Percentiles rank a stretch among this genome's conserved stretches.
These are phyloP conservation scores for Kokia cookei DNA, from an alignment of 441 rosid genomes.

Conservation along the genomic window DNA sequence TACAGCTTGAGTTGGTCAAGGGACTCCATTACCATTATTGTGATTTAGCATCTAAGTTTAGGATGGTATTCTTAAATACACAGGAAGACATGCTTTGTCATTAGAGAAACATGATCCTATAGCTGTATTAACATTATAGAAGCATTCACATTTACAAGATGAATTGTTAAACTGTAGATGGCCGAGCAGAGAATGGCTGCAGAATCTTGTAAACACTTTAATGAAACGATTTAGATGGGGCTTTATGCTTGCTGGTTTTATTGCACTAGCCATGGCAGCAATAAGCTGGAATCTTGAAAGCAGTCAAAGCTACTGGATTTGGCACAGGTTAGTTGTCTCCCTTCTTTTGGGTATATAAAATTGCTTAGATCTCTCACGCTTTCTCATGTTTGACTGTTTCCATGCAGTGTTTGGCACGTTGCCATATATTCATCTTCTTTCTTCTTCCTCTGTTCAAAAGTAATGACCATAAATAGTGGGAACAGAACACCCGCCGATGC, in stretches of 20 bases:
- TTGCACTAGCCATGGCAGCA: conserved; percentile 69
- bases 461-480: conserved; percentile 24
- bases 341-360: conserved; percentile 6
- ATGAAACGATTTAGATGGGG: conserved; percentile 69
- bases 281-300: conserved; percentile 81
- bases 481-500: conserved; percentile 22
- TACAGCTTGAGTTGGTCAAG: background rate
- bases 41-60: background rate
- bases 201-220: conserved; percentile 52
- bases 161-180: conserved; percentile 30
- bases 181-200: conserved; percentile 49
- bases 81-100: background rate
- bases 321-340: conserved; percentile 73
- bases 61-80: background rate
- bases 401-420: conserved; percentile 88
- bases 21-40: background rate
- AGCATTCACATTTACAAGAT: background rate
- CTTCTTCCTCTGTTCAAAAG: conserved; percentile 96
- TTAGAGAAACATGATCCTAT: background rate
- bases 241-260: conserved; percentile 55
- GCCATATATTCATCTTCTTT: conserved; percentile 82
- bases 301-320: conserved; percentile 94
- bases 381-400: conserved; percentile 6
- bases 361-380: conserved; percentile 2
- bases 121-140: background rate